Evolutionary conservation across 2,329 filamentous ascomycete species (phyloP).

Genomic region (Penicillium sclerotigenum): DNA sequence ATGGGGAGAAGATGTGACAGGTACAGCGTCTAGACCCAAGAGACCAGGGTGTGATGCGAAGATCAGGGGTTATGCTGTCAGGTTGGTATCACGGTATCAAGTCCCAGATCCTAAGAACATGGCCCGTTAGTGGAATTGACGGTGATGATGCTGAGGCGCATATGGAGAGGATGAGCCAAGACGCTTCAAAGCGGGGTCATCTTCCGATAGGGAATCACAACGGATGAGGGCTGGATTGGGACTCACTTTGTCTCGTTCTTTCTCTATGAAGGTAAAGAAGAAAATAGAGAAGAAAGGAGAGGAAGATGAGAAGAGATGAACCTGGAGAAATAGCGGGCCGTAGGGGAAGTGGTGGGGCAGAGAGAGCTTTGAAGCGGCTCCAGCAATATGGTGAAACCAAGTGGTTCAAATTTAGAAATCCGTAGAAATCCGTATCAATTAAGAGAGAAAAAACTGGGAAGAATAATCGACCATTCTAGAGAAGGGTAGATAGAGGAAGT

Average conservation of each 20-base stretch:
- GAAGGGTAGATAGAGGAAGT: background rate
- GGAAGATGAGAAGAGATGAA: conserved; percentile 2
- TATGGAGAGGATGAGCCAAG: conserved; percentile 5
- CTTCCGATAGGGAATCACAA: conserved; percentile 1
- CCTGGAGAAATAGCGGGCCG: conserved; percentile 11
- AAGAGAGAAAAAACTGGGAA: background rate
- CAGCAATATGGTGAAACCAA: conserved; percentile 5
- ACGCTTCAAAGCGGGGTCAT: conserved; percentile 9
- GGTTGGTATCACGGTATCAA: background rate
- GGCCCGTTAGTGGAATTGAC: conserved; percentile 6
- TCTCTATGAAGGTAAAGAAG: background rate
- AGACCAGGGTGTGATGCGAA: background rate
- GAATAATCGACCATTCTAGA: background rate
- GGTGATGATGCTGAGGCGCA: conserved; percentile 3
- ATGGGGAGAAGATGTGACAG: conserved; percentile 1
- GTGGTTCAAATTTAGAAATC: background rate
- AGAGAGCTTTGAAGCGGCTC: conserved; percentile 6
- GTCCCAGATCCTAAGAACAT: conserved; percentile 1
- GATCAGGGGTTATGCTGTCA: background rate
- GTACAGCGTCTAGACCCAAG: background rate
- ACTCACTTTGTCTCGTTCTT: conserved; percentile 3
- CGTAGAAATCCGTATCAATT: background rate
- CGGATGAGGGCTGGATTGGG: background rate
- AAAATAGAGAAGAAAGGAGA: background rate
- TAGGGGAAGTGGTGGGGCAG: conserved; percentile 6